Conservation (phyloP, 2,329 filamentous ascomycete genomes). For the Trichoderma sp. region DNA sequence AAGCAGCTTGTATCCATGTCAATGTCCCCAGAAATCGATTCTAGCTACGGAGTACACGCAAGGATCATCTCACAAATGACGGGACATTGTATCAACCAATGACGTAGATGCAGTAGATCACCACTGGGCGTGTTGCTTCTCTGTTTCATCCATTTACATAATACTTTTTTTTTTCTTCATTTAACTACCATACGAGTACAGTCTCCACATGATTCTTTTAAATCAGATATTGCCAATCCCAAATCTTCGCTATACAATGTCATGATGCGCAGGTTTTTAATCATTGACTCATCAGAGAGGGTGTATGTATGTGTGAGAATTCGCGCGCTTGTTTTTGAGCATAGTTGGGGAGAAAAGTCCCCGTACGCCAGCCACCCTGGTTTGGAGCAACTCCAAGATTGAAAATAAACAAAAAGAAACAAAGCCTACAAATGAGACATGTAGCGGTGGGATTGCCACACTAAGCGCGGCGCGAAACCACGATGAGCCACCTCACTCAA, state of each 20-base stretch:
- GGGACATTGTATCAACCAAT: neutral
- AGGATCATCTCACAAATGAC: neutral
- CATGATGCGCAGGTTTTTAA: conserved; percentile 26
- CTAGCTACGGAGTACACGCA: neutral
- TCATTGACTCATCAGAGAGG: conserved; percentile 30
- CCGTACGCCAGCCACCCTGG: neutral
- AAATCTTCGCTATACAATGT: conserved; percentile 17
- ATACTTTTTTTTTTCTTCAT: neutral
- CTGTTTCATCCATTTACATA: neutral
- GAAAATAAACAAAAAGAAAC: conserved; percentile 7
- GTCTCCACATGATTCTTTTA: neutral
- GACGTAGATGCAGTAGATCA: neutral
- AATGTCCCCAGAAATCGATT: neutral
- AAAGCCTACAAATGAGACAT: neutral
- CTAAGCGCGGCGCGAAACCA: neutral
- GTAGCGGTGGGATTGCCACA: neutral
- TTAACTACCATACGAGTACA: neutral
- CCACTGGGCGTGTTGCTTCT: neutral
- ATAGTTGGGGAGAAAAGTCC: neutral
- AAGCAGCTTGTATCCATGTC: neutral
- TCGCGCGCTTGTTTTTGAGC: neutral
- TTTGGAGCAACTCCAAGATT: neutral
- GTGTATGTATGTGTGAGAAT: neutral
- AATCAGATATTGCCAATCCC: conserved; percentile 10
- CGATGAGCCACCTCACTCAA: neutral